phyloP scores from a whole-genome alignment of 768 basidiomycete species.

The Albatrellus ellisii region DNA sequence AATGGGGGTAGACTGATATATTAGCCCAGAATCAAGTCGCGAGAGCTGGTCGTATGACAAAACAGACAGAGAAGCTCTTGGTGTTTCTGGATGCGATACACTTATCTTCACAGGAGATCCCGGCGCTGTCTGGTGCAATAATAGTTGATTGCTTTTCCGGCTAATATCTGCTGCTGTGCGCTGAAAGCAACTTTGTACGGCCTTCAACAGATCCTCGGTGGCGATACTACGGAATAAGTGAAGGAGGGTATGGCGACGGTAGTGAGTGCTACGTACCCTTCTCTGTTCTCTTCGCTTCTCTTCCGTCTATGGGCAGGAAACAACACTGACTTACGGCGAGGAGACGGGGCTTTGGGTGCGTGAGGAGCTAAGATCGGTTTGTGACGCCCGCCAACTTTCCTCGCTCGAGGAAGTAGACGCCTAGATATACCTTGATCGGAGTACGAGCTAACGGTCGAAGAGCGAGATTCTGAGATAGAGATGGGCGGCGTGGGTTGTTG shows the following conservation, averaged over 20 bases:
- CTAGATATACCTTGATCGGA: background rate
- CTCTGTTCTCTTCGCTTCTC: background rate
- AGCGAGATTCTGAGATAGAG: background rate
- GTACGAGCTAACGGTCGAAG: background rate
- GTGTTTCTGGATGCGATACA: background rate
- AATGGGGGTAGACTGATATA: background rate
- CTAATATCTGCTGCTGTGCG: slow-evolving; percentile 1
- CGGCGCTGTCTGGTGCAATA: background rate
- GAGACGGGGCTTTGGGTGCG: background rate
- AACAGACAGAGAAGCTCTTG: background rate
- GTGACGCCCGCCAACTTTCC: slow-evolving; percentile 5
- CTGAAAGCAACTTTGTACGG: background rate
- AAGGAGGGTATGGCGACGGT: background rate
- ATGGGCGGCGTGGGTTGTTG: background rate
- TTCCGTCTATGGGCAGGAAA: background rate
- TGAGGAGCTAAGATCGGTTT: slow-evolving; percentile 5
- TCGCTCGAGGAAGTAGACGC: slow-evolving; percentile 4
- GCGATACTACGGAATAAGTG: background rate
- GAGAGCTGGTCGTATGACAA: background rate
- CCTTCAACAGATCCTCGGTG: background rate
- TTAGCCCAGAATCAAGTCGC: background rate
- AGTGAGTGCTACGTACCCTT: background rate
- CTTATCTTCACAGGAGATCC: background rate
- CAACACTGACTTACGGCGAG: background rate
- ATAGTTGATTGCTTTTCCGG: background rate